Evolutionary conservation across 371 early-diverging fungal species (phyloP).

Genomic region (Basidiobolus meristosporus): DNA sequence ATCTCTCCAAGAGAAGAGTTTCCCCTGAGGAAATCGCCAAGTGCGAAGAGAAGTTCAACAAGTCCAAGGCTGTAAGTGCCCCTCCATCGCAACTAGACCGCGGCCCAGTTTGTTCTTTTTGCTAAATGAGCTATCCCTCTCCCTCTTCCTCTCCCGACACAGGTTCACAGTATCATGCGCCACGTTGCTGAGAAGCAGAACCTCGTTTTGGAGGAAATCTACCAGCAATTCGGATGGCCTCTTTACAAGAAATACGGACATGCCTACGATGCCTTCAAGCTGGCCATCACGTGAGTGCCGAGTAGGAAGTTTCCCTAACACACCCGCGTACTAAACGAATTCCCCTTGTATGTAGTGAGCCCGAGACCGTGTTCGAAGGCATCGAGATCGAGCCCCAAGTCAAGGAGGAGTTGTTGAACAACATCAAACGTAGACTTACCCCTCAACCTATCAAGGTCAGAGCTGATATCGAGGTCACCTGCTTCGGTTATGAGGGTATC

Average conservation of each 20-base stretch:
- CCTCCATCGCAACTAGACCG: not conserved
- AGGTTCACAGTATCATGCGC: constrained; percentile 55
- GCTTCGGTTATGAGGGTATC: constrained; percentile 93
- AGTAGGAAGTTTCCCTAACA: not conserved
- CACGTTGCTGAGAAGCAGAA: constrained; percentile 86
- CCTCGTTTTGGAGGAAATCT: constrained; percentile 66
- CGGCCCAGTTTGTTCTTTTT: constrained; percentile 3
- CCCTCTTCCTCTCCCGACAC: not conserved
- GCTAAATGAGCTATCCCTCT: not conserved
- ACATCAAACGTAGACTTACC: constrained; percentile 79
- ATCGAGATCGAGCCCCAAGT: constrained; percentile 42
- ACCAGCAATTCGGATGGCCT: constrained; percentile 91
- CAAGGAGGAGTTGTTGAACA: constrained; percentile 54
- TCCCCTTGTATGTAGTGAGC: constrained; percentile 44
- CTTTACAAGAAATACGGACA: constrained; percentile 95
- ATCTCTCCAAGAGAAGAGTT: constrained; percentile 94
- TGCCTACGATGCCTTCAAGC: constrained; percentile 92
- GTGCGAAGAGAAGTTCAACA: constrained; percentile 91
- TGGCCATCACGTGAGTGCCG: constrained; percentile 58
- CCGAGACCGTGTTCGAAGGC: constrained; percentile 73
- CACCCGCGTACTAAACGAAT: not conserved
- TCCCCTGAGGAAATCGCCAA: constrained; percentile 88
- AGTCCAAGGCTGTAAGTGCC: constrained; percentile 79
- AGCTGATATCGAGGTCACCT: constrained; percentile 94
- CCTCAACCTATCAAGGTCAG: constrained; percentile 95